These are phyloP conservation scores for Tuber indicum DNA, from an alignment of 495 filamentous ascomycete genomes.

Conservation along the genomic window DNA sequence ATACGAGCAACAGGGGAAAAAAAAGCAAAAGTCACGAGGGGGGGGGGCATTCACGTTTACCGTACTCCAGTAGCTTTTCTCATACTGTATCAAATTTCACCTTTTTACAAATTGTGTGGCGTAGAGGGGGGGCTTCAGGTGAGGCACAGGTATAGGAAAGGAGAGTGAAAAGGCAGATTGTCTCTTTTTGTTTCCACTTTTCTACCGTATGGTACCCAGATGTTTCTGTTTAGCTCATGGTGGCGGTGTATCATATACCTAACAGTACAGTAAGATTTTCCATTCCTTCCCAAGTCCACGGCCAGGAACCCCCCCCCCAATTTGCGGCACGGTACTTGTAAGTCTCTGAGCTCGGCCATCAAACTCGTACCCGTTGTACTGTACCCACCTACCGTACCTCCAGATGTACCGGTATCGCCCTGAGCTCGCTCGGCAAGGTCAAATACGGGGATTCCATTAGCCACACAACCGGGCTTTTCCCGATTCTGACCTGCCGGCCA, in stretches of 20 bases:
- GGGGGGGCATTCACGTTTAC: neutral
- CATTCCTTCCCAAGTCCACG: neutral
- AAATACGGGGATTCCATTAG: neutral
- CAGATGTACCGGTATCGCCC: neutral
- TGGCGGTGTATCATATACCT: neutral
- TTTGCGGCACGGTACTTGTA: neutral
- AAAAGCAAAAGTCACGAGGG: neutral
- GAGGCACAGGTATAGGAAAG: neutral
- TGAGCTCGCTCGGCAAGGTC: neutral
- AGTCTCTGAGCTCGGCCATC: neutral
- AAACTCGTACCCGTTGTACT: neutral
- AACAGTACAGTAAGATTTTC: neutral
- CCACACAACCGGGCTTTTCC: neutral
- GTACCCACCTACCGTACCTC: too few relatives aligned
- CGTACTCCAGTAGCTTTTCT: neutral
- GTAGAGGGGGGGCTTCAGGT: neutral
- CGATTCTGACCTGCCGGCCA: neutral
- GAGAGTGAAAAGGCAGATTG: neutral
- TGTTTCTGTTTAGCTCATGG: neutral
- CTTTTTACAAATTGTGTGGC: neutral
- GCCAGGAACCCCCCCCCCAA: neutral
- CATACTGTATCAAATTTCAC: neutral
- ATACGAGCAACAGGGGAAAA: neutral
- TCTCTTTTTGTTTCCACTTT: neutral
- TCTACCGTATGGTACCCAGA: neutral